Evolutionary conservation across 176 grass and related monocot genomes (phyloP), one percentile per base, ranked within the genome.

Genomic region (Areca catechu): DNA sequence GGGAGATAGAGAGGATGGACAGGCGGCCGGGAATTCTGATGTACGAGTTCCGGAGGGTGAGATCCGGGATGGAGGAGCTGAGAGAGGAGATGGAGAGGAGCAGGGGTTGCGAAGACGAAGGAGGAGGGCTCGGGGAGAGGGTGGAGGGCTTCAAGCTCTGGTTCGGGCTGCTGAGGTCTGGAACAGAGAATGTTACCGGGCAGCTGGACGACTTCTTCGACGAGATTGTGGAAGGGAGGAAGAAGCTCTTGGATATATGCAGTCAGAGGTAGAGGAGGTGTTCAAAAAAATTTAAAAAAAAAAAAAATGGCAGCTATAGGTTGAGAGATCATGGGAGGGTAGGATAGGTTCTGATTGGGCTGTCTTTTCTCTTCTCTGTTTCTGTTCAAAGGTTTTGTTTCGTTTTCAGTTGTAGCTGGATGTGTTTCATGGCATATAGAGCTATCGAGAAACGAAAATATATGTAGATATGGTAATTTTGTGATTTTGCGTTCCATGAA

Each of bases 151-250:
- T 96, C 23, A 71, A 74, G 43, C 49, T 53, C 30, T 83, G 86
- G 71, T 66, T 82, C 1, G 91, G 72, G 27, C 19, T 68, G 63
- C 67, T 96, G 64, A 74, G 83, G 6, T 69, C 83, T 57, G 91
- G 80, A 56, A 80, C 78, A 53, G 91, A 96, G 60, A 82, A 83
- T 71, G 49, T 96, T 37, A 54, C 86, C 12, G 80, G 80, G 16
- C 67, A 86, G 20, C 76, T 96, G 27, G 91, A 96, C 66, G 91
- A 90, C 76, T 75, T 96, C 50, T 96, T 96, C 69, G 91, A 96
- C 71, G 91, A 96, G 77, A 73, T 90, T 30, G 91, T 90, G 16
- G 91, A 90, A 28, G 86, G 83, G 19, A 84, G 83, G 67, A 90
- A 96, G 80, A 87, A 78, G 72, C 78, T 96, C 51, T 63, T 96